These are phyloP conservation scores for Lichtheimia ramosa DNA, from an alignment of 371 early-diverging fungal species.

Conservation along the genomic window DNA sequence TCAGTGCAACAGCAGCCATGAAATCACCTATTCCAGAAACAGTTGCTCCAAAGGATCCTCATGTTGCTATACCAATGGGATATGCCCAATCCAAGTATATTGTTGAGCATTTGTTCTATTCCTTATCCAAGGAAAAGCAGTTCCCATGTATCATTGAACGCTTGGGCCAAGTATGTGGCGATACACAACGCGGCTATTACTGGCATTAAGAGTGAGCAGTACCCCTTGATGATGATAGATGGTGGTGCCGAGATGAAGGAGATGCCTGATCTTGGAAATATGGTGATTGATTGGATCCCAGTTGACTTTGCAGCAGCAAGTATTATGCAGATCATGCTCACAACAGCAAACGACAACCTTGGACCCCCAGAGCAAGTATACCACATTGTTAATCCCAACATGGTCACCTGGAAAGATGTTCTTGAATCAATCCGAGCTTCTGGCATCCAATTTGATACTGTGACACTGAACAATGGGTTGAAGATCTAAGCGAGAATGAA, in stretches of 20 bases:
- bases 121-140: slow-evolving; percentile 26
- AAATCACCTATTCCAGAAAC: slow-evolving; percentile 20
- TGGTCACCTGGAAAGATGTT: slow-evolving; percentile 19
- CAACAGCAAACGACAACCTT: slow-evolving; percentile 13
- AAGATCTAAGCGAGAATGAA: slow-evolving; percentile 19
- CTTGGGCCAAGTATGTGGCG: slow-evolving; percentile 43
- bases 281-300: slow-evolving; percentile 31
- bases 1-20: slow-evolving; percentile 21
- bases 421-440: slow-evolving; percentile 18
- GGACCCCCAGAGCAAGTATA: slow-evolving; percentile 11
- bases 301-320: slow-evolving; percentile 30
- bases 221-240: slow-evolving; percentile 32
- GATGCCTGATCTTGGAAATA: slow-evolving; percentile 7
- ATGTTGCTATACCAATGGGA: slow-evolving; percentile 39
- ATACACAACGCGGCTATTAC: slow-evolving; percentile 26
- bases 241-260: slow-evolving; percentile 31
- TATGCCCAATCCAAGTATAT: slow-evolving; percentile 48
- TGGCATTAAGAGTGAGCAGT: slow-evolving; percentile 46
- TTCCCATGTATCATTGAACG: slow-evolving; percentile 36
- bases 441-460: slow-evolving; percentile 28
- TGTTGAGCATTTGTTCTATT: slow-evolving; percentile 30
- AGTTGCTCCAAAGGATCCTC: slow-evolving; percentile 24
- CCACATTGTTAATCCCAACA: slow-evolving; percentile 37
- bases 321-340: slow-evolving; percentile 30
- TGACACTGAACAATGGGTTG: slow-evolving; percentile 26